Percentiles rank a stretch among this genome's conserved stretches.
Conservation (phyloP, 148 eudicot genomes). For the Amaranthus cruentus region DNA sequence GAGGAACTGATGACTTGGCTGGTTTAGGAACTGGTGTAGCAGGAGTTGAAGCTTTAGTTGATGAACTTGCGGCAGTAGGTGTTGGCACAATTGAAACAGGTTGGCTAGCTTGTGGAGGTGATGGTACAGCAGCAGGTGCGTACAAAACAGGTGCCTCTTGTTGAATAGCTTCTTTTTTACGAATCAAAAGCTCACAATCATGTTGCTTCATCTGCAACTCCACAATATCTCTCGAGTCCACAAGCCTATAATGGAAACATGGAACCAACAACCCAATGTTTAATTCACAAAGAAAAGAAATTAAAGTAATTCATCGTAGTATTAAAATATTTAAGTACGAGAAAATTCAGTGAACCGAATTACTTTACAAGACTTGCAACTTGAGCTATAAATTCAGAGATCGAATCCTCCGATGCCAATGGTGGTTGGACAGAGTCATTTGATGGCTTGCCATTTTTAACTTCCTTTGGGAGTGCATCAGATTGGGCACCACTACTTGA, state of each 20-base stretch:
- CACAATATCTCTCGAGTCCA: conserved; percentile 74
- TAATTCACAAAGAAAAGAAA: neutral
- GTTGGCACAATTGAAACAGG: conserved; percentile 26
- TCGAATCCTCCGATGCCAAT: conserved; percentile 60
- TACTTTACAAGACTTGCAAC: conserved; percentile 71
- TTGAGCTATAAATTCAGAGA: conserved; percentile 59
- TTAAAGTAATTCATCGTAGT: neutral
- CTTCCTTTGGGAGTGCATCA: conserved; percentile 24
- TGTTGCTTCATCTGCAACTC: conserved; percentile 69
- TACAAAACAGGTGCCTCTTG: conserved; percentile 51
- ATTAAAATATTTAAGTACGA: neutral
- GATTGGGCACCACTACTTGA: conserved; percentile 36
- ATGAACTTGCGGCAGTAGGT: conserved; percentile 21
- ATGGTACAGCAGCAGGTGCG: conserved; percentile 34
- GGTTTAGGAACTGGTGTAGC: conserved; percentile 39
- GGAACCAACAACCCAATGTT: too few species aligned
- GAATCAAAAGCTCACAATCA: conserved; percentile 61
- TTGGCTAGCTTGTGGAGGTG: conserved; percentile 22
- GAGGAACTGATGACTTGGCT: conserved; percentile 49
- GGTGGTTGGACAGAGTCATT: conserved; percentile 28
- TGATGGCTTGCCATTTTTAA: conserved; percentile 38
- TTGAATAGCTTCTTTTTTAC: conserved; percentile 67
- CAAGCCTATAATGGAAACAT: conserved; percentile 41
- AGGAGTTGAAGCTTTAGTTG: conserved; percentile 33
- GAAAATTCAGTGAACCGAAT: neutral